Evolutionary conservation across 352 stramenopile species (phyloP), one percentile per base, ranked within the genome.

Genomic region (Pythium aquatile): DNA sequence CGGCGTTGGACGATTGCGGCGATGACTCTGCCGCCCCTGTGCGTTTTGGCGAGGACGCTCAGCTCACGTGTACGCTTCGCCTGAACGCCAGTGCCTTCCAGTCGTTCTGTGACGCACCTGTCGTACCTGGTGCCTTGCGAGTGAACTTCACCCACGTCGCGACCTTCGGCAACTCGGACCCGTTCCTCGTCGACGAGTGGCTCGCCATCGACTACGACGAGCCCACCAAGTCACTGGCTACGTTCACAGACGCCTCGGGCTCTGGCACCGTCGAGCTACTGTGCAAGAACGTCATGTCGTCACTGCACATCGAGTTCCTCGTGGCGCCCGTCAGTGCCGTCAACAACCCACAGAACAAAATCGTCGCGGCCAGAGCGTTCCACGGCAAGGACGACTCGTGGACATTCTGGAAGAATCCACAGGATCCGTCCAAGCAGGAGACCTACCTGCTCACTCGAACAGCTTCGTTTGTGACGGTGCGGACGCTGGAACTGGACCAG

Each of bases 121-220:
- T 80, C 5, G 24, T 74, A 1, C 30, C 53, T 7, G 29, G 37
- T 1, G 39, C 58, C 2, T 48, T 84, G n/a, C 60, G 37, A 13
- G 69, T 84, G n/a, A 75, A 74, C 26, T 79, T 81, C 46, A 75
- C 74, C 9, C 74, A 76, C 42, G 62, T 80, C 11, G 76, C 74
- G 26, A 53, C 48, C 11, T 81, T 81, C 16, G 76, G 76, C 30
- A 84, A 84, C 54, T 66, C 76, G 3, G 72, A 84, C 13, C 74
- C 73, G 54, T 74, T 74, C 30, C 46, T 84, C 9, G 40, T 60
- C 1, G 51, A 55, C 16, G 76, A 78, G 3, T 84, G 76, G 76
- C 74, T 81, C 42, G 46, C 42, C 24, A 47, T 80, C 44, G 74
- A 81, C 42, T 84, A 81, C 37, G 72, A 79, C 10, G n/a, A 32